Base-by-base conservation (phyloP, 441 rosid genomes). In the Bocquillonia castaneifolia region DNA sequence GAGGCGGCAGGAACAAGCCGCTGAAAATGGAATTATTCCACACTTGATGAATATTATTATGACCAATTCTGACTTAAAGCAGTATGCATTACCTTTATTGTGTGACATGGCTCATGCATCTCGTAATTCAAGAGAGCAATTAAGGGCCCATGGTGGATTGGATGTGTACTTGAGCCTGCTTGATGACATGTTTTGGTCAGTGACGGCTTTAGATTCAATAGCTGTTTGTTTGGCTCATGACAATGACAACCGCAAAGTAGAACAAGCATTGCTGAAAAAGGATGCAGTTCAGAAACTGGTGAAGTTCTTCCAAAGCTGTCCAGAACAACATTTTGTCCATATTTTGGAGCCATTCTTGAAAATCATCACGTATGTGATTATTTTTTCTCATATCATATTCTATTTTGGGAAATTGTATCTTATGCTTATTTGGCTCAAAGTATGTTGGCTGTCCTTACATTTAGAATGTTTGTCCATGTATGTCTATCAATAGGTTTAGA, bases 21-120 rank as follows among this genome's bases (percentile, higher is more conserved):
- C 97, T 60, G 99, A 94, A 84, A 91, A 91, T 75, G 99, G 99
- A 82, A 90, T 94, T 55, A 91, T 94, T 76, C 97, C 99, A 15
- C 96, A 91, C 77, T 82, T 94, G 81, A 82, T 91, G 97, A 84
- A 89, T 74, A 82, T 94, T 69, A 80, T 94, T 32, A 79, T 87
- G 83, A 79, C 92, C 26, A 88, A 81, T 76, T 91, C 97, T 74
- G 90, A 91, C 53, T 73, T 94, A 76, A 94, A 88, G 78, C 93
- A 81, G 71, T 78, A 79, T 76, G 99, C 99, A 26, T 79, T 94
- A 80, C 94, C 97, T 45, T 82, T 91, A 59, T 79, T 94, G 59
- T 94, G 99, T 72, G 99, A 94, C 79, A 92, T 94, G 99, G 99
- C 99, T 56, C 99, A 94, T 76, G 98, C 99, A 12, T 94, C 99